These are phyloP conservation scores for Zancudomyces culisetae DNA, from an alignment of 371 early-diverging fungal genomes.

Conservation along the genomic window DNA sequence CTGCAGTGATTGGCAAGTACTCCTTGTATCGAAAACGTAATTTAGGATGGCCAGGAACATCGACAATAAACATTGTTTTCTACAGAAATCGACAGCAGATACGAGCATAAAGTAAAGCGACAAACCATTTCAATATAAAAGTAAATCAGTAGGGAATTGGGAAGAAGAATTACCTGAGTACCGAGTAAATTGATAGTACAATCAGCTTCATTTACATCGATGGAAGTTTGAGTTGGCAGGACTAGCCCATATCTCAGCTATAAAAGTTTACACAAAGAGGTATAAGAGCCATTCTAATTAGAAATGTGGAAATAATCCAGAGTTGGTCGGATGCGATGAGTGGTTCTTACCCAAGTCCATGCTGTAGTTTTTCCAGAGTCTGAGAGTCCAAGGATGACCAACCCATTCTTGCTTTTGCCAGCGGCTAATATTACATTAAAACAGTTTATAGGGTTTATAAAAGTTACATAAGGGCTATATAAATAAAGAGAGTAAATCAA, in stretches of 20 bases:
- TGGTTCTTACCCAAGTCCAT: not conserved
- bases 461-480: too few relatives aligned
- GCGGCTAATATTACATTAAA: too few relatives aligned
- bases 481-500: too few relatives aligned
- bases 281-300: too few relatives aligned
- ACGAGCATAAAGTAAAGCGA: too few relatives aligned
- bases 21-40: not conserved
- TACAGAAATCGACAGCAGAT: not conserved
- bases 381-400: not conserved
- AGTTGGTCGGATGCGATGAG: too few relatives aligned
- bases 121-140: too few relatives aligned
- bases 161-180: not conserved
- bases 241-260: not conserved
- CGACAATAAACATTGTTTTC: not conserved
- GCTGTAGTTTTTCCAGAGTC: not conserved
- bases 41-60: not conserved
- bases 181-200: not conserved
- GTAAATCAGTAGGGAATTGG: not conserved
- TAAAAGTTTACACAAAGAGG: too few relatives aligned
- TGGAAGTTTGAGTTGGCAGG: not conserved
- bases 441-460: too few relatives aligned
- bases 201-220: not conserved
- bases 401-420: not conserved
- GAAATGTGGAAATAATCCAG: too few relatives aligned
- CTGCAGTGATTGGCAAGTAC: not conserved